Percentiles rank a stretch among this genome's conserved stretches.
Conservation (phyloP, 192 early-diverging fungal genomes). For the Cetraspora pellucida region DNA sequence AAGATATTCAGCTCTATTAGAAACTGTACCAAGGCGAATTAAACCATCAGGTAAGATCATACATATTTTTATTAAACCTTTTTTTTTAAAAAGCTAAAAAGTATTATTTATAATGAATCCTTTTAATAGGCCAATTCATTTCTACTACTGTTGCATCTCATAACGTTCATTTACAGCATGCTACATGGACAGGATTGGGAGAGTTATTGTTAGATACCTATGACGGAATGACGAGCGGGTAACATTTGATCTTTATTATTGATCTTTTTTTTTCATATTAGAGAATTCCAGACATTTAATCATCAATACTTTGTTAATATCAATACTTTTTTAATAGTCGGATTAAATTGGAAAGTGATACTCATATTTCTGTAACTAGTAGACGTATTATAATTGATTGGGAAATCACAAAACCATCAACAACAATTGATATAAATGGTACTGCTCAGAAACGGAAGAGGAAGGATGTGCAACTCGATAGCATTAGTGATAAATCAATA, state of each 20-base stretch:
- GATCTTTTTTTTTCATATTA: no score
- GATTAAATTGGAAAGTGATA: no score
- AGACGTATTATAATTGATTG: neutral
- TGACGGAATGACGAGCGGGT: neutral
- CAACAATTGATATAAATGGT: neutral
- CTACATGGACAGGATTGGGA: conserved; percentile 16
- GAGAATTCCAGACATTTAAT: no score
- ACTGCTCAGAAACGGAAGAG: conserved; percentile 7
- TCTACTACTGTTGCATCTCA: neutral
- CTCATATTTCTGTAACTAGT: no score
- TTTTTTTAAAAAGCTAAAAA: neutral
- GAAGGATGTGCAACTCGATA: neutral
- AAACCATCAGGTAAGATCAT: conserved; percentile 11
- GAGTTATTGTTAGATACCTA: conserved; percentile 12
- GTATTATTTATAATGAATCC: neutral
- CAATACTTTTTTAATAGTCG: no score
- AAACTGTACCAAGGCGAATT: conserved; percentile 4
- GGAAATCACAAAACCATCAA: neutral
- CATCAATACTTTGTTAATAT: no score
- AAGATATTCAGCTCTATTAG: neutral
- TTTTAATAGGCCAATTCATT: neutral
- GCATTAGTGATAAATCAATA: neutral
- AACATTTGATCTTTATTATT: neutral
- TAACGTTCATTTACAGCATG: neutral
- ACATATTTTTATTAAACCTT: no score